Percentiles rank a stretch among this genome's conserved stretches.
phyloP scores from a whole-genome alignment of 208 protist genomes.

The Wallacemonas sp. region DNA sequence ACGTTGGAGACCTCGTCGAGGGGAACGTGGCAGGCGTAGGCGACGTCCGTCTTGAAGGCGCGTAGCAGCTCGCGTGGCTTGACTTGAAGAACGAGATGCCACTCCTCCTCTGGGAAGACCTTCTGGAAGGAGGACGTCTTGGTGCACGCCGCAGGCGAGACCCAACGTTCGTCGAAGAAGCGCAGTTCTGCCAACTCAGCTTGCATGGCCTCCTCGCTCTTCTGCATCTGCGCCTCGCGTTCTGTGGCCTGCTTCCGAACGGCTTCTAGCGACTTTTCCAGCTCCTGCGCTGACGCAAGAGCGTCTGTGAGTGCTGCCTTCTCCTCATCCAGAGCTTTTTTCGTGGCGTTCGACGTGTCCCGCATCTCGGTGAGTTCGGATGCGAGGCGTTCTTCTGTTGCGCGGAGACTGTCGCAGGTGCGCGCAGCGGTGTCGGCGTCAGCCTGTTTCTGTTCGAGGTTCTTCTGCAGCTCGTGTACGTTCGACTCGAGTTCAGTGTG shows the following conservation, averaged over 20 bases:
- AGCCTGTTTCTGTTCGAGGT: too few relatives aligned
- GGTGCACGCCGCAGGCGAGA: not conserved
- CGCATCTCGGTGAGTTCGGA: too few relatives aligned
- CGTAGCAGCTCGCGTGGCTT: slow-evolving; percentile 23
- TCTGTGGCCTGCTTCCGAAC: slow-evolving; percentile 2
- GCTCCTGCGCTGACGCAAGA: not conserved
- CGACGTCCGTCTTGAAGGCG: slow-evolving; percentile 26
- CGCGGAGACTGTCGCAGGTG: too few relatives aligned
- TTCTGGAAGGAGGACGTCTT: slow-evolving; percentile 23
- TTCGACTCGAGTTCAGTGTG: not conserved
- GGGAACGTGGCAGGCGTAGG: slow-evolving; percentile 33
- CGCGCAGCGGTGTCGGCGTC: too few relatives aligned
- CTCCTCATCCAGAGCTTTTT: not conserved
- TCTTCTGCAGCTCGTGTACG: not conserved
- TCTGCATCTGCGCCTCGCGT: not conserved
- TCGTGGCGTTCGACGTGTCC: too few relatives aligned
- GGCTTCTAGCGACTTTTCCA: not conserved
- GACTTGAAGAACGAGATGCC: slow-evolving; percentile 23
- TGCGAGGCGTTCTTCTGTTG: too few relatives aligned
- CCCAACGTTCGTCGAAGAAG: slow-evolving; percentile 26
- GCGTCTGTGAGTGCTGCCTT: not conserved
- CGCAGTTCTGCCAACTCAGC: slow-evolving; percentile 11
- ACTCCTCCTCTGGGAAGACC: slow-evolving; percentile 29
- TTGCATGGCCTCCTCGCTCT: not conserved
- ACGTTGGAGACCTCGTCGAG: slow-evolving; percentile 21